Conservation (phyloP, 179 eudicot genomes). For the Sideroxylon spinosum region DNA sequence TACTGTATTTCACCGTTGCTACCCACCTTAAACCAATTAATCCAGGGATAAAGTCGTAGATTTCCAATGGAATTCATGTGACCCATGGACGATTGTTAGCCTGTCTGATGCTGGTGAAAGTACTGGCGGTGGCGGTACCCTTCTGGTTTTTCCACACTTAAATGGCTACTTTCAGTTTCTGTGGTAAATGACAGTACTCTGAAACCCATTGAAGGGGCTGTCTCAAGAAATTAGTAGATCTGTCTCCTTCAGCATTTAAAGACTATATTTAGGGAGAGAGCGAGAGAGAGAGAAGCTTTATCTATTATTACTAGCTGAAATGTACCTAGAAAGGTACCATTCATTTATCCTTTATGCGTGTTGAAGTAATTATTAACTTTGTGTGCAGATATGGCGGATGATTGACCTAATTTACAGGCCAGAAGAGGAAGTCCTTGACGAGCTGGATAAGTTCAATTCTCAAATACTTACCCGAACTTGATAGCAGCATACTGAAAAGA, state of each 20-base stretch:
- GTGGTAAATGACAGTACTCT: neutral
- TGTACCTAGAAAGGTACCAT: no score
- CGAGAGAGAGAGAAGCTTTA: neutral
- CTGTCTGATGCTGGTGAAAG: constrained; percentile 94
- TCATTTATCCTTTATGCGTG: neutral
- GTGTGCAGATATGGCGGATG: constrained; percentile 93
- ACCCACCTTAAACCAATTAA: neutral
- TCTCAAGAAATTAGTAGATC: neutral
- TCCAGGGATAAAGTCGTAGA: constrained; percentile 92
- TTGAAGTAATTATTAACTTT: neutral
- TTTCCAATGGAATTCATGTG: constrained; percentile 81
- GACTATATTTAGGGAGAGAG: neutral
- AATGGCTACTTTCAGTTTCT: neutral
- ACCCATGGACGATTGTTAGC: constrained; percentile 94
- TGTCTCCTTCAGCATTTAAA: no score
- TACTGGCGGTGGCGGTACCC: constrained; percentile 92
- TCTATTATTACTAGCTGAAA: no score
- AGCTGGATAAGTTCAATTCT: constrained; percentile 82
- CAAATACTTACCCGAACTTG: constrained; percentile 57
- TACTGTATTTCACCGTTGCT: neutral
- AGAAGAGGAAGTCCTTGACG: constrained; percentile 78
- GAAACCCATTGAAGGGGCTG: neutral
- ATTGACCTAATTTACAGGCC: constrained; percentile 89
- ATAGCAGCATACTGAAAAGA: neutral
- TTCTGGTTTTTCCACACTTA: constrained; percentile 49